These are phyloP conservation scores for Monosporascus sp. DNA, from an alignment of 2,329 filamentous ascomycete genomes.

Conservation along the genomic window DNA sequence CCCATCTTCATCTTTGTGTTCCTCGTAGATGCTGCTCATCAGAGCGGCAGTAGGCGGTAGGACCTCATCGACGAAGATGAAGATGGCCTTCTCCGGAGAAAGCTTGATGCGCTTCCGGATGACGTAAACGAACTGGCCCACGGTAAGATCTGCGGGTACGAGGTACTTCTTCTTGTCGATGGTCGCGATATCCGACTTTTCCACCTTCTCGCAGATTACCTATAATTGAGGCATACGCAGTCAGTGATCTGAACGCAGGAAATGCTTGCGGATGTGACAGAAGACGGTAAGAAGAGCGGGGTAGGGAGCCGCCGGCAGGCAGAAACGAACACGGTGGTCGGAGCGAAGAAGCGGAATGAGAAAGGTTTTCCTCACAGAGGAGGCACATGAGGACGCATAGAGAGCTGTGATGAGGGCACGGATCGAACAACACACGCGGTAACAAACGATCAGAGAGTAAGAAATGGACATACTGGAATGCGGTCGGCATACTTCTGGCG, in stretches of 20 bases:
- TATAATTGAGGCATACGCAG: conserved; percentile 31
- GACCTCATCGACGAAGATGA: conserved; percentile 99
- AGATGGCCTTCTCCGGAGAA: conserved; percentile 98
- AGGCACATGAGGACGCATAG: neutral
- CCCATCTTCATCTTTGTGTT: conserved; percentile 85
- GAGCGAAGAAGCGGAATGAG: neutral
- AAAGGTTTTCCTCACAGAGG: neutral
- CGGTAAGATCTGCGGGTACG: conserved; percentile 93
- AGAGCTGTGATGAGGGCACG: neutral
- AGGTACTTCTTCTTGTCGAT: conserved; percentile 99
- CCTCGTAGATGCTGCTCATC: conserved; percentile 99
- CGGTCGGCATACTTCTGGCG: conserved; percentile 98
- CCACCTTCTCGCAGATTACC: conserved; percentile 99
- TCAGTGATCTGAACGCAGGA: conserved; percentile 11
- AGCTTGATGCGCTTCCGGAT: conserved; percentile 99
- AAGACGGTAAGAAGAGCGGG: neutral
- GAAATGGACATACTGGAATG: conserved; percentile 75
- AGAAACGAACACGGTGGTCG: too few relatives aligned
- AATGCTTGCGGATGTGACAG: neutral
- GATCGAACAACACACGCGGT: too few relatives aligned
- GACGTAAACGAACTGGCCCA: conserved; percentile 99
- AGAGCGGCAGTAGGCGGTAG: conserved; percentile 92
- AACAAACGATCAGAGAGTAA: neutral
- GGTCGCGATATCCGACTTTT: conserved; percentile 98
- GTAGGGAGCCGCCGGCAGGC: neutral